Percentiles rank a stretch among this genome's conserved stretches.
These are phyloP conservation scores for Leishmania mexicana DNA, from an alignment of 208 protist species.

Conservation along the genomic window DNA sequence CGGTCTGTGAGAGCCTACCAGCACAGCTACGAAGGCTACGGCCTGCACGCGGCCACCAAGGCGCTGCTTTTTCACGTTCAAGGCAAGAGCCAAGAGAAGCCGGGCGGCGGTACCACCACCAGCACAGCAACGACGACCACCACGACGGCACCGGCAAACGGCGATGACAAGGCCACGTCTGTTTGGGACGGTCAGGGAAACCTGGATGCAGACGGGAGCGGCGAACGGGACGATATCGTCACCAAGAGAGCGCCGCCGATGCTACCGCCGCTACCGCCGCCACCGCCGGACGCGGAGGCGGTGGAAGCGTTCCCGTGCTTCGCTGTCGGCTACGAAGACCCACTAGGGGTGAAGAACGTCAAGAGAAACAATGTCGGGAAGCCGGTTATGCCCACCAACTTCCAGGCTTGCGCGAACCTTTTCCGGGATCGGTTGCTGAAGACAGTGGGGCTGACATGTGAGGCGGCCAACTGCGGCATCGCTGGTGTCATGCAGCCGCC, in stretches of 20 bases:
- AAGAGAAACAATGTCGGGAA: constrained; percentile 14
- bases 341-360: constrained; percentile 27
- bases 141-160: not conserved
- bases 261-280: not conserved
- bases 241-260: not conserved
- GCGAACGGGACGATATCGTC: not conserved
- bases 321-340: constrained; percentile 25
- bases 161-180: not conserved
- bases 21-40: constrained; percentile 85
- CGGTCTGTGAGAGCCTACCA: constrained; percentile 60
- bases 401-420: constrained; percentile 48
- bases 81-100: constrained; percentile 11
- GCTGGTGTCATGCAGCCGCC: constrained; percentile 67
- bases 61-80: constrained; percentile 40
- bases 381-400: constrained; percentile 16
- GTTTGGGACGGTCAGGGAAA: not conserved
- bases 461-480: constrained; percentile 45
- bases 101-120: not conserved
- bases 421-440: constrained; percentile 49
- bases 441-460: constrained; percentile 16
- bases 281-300: not conserved
- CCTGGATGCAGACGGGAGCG: not conserved
- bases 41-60: constrained; percentile 61
- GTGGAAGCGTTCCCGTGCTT: constrained; percentile 36
- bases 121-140: not conserved